Evolutionary conservation across 345 rosid species (phyloP).

Genomic region (Nephelium lappaceum): DNA sequence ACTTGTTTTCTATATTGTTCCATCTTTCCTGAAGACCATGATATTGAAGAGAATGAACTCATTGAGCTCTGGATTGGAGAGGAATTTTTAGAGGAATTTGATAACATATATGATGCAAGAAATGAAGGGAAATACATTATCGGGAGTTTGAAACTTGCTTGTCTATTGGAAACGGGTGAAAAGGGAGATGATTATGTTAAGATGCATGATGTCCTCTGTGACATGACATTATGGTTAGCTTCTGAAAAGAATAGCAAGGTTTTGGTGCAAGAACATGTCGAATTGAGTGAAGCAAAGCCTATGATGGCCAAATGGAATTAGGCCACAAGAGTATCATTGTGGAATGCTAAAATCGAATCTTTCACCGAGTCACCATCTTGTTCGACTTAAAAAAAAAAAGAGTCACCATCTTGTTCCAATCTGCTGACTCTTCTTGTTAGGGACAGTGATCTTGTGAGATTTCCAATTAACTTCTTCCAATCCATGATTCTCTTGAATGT

Average conservation of each 20-base stretch:
- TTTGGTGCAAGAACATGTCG: background rate
- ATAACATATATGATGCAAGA: background rate
- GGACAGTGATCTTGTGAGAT: no score
- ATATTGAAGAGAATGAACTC: background rate
- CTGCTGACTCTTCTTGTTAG: no score
- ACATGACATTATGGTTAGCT: slow-evolving; percentile 32
- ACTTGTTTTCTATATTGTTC: slow-evolving; percentile 27
- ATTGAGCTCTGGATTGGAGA: background rate
- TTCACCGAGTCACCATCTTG: background rate
- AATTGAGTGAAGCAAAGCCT: background rate
- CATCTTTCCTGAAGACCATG: background rate
- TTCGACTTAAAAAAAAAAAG: no score
- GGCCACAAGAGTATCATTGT: slow-evolving; percentile 7
- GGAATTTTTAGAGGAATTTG: background rate
- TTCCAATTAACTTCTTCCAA: no score
- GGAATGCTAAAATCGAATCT: background rate
- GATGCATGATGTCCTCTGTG: slow-evolving; percentile 33
- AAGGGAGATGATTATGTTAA: background rate
- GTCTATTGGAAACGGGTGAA: slow-evolving; percentile 24
- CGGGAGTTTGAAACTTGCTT: slow-evolving; percentile 20
- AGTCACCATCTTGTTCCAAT: no score
- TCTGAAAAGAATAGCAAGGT: background rate
- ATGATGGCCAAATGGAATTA: background rate
- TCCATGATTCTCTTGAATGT: background rate
- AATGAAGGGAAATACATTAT: background rate